phyloP scores from a whole-genome alignment of 352 stramenopile species.

The Nothophytophthora sp. region DNA sequence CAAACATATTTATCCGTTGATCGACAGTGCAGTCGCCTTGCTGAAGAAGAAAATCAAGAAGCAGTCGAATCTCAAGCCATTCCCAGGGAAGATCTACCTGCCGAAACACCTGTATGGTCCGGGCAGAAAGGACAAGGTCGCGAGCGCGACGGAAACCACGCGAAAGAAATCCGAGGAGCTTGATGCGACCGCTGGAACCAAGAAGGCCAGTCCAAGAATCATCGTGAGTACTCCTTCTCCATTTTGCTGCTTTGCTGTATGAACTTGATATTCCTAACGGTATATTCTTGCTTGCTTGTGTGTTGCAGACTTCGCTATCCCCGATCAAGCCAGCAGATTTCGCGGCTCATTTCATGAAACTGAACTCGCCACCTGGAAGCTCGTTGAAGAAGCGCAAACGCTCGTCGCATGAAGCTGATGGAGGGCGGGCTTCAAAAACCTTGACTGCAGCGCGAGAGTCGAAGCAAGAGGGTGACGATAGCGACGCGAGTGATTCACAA shows the following conservation, averaged over 20 bases:
- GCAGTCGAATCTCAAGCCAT: conserved; percentile 81
- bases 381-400: conserved; percentile 59
- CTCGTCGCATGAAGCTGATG: conserved; percentile 15
- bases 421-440: neutral
- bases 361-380: conserved; percentile 52
- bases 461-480: conserved; percentile 20
- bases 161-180: conserved; percentile 28
- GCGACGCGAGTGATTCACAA: conserved; percentile 1
- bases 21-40: conserved; percentile 53
- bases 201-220: conserved; percentile 31
- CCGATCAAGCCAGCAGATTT: conserved; percentile 71
- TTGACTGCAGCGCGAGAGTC: conserved; percentile 13
- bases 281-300: conserved; percentile 7
- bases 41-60: conserved; percentile 88
- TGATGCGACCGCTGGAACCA: conserved; percentile 2
- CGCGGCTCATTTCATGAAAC: conserved; percentile 54
- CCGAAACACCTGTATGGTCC: conserved; percentile 67
- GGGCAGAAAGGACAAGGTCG: conserved; percentile 11
- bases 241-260: neutral
- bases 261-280: conserved; percentile 9
- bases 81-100: conserved; percentile 82
- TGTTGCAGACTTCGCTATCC: conserved; percentile 58
- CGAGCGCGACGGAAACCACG: conserved; percentile 11
- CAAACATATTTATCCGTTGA: conserved; percentile 60
- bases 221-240: conserved; percentile 36